phyloP scores from a whole-genome alignment of 2,329 filamentous ascomycete genomes.

The Colletotrichum magnum region DNA sequence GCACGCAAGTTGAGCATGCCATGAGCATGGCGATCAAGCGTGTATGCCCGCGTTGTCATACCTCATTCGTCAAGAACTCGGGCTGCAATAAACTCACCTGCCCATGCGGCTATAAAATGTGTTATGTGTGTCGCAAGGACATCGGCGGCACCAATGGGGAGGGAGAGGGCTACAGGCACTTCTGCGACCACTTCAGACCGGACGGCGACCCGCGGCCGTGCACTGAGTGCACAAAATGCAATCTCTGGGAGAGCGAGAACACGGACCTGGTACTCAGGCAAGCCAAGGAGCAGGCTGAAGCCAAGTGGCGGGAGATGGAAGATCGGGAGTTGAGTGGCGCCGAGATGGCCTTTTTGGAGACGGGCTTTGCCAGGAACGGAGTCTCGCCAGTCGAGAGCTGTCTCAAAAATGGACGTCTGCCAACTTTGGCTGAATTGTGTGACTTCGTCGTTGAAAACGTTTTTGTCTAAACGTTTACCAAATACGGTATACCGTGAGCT shows the following conservation, averaged over 20 bases:
- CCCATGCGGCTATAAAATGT: slow-evolving; percentile 97
- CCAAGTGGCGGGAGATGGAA: slow-evolving; percentile 78
- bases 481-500: not conserved
- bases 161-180: slow-evolving; percentile 88
- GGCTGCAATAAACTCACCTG: slow-evolving; percentile 99
- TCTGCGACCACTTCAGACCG: slow-evolving; percentile 94
- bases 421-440: slow-evolving; percentile 59
- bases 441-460: slow-evolving; percentile 62
- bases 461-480: slow-evolving; percentile 51
- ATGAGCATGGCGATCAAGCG: slow-evolving; percentile 96
- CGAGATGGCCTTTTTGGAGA: slow-evolving; percentile 71
- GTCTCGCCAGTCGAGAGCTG: slow-evolving; percentile 50
- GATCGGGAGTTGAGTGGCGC: slow-evolving; percentile 67
- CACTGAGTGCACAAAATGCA: slow-evolving; percentile 83
- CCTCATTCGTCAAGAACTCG: slow-evolving; percentile 91
- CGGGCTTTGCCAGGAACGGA: slow-evolving; percentile 56
- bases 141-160: slow-evolving; percentile 62
- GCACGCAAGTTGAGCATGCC: slow-evolving; percentile 91
- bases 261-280: slow-evolving; percentile 76
- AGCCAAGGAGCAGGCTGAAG: slow-evolving; percentile 80
- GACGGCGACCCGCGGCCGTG: slow-evolving; percentile 81
- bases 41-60: slow-evolving; percentile 91
- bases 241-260: slow-evolving; percentile 84
- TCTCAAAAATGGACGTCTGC: slow-evolving; percentile 52
- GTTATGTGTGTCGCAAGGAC: slow-evolving; percentile 92